These are phyloP conservation scores for Chiua virens DNA, from an alignment of 768 basidiomycete genomes.

Conservation along the genomic window DNA sequence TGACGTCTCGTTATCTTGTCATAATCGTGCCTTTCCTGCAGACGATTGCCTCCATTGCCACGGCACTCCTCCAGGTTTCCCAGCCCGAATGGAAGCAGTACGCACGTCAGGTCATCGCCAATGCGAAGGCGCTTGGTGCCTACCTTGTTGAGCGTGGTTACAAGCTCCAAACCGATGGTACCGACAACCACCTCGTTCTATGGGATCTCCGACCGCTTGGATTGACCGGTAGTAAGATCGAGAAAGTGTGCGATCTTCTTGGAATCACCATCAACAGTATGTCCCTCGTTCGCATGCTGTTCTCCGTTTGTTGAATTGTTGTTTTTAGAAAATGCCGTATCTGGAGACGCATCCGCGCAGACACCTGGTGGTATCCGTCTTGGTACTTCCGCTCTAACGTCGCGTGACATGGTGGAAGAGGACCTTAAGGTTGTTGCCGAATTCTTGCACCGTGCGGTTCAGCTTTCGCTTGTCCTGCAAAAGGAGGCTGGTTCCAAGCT, in stretches of 20 bases:
- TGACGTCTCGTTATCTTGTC: neutral
- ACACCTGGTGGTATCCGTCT: constrained; percentile 97
- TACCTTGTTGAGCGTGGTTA: constrained; percentile 79
- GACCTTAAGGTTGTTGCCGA: constrained; percentile 86
- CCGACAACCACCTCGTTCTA: constrained; percentile 96
- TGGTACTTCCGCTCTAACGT: constrained; percentile 92
- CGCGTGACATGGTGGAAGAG: constrained; percentile 86
- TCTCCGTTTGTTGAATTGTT: neutral
- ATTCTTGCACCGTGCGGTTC: constrained; percentile 93
- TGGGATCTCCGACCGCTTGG: constrained; percentile 97
- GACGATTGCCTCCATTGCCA: constrained; percentile 96
- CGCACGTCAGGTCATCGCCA: constrained; percentile 91
- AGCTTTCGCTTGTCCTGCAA: constrained; percentile 85
- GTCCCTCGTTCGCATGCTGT: constrained; percentile 25
- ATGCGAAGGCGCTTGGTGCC: constrained; percentile 75
- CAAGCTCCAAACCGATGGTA: constrained; percentile 95
- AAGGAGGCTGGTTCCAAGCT: constrained; percentile 94
- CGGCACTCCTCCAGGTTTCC: constrained; percentile 86
- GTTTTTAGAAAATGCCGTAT: constrained; percentile 86
- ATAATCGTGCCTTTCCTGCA: constrained; percentile 27
- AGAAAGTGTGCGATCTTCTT: constrained; percentile 96
- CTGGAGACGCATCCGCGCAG: constrained; percentile 93
- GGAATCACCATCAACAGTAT: constrained; percentile 95
- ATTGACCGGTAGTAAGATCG: constrained; percentile 96
- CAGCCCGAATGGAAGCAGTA: constrained; percentile 89